A percentile compares a stretch with the other conserved stretches of the same genome.
phyloP scores from a whole-genome alignment of 177 flowering plant species.

The Vitis hybrid region DNA sequence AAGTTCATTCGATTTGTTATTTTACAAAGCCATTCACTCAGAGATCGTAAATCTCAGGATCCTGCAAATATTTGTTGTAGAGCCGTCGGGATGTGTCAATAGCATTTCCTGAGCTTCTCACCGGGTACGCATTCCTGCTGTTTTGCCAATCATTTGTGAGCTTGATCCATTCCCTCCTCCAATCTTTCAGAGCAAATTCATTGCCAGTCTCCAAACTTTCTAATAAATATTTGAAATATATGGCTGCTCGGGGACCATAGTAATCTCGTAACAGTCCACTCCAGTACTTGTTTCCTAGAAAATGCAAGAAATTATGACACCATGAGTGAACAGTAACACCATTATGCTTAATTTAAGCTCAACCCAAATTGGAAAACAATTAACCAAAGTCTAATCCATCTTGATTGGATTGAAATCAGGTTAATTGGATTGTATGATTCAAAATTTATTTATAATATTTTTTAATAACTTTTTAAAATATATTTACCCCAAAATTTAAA shows the following conservation, averaged over 20 bases:
- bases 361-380: no score
- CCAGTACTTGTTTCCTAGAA: constrained; percentile 76
- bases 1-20: no score
- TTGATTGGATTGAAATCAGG: no score
- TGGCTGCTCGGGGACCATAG: constrained; percentile 74
- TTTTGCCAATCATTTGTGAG: constrained; percentile 76
- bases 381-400: no score
- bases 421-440: no score
- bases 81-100: constrained; percentile 47
- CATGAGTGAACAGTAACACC: no score
- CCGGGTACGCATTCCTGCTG: constrained; percentile 36
- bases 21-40: neutral
- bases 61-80: constrained; percentile 46
- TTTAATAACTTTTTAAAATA: no score
- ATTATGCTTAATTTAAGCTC: no score
- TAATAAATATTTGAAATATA: constrained; percentile 55
- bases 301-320: neutral
- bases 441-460: no score
- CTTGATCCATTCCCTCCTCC: constrained; percentile 82
- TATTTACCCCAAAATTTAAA: no score
- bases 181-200: constrained; percentile 41
- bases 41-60: constrained; percentile 8
- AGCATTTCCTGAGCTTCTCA: constrained; percentile 46
- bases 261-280: constrained; percentile 70
- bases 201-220: constrained; percentile 50